Percentiles rank a stretch among this genome's conserved stretches.
Conservation (phyloP, 2,329 filamentous ascomycete genomes). For the Cercospora zeae-maydis region DNA sequence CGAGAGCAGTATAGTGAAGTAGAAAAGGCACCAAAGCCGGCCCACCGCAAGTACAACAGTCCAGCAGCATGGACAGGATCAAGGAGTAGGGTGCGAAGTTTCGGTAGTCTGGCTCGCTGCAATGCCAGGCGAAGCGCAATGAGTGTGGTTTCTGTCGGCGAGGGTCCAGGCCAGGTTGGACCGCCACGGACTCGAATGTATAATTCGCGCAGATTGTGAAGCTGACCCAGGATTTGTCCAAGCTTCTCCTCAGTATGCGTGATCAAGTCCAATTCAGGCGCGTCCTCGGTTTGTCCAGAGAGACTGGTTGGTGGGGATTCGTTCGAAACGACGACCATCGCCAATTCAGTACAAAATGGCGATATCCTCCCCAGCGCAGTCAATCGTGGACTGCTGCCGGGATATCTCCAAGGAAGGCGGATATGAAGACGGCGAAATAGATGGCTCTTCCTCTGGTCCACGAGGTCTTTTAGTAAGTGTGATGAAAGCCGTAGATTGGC, state of each 20-base stretch:
- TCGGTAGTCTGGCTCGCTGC: slow-evolving; percentile 22
- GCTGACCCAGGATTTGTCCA: slow-evolving; percentile 19
- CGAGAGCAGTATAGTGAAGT: slow-evolving; percentile 11
- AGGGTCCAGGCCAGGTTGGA: slow-evolving; percentile 32
- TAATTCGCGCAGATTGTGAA: slow-evolving; percentile 15
- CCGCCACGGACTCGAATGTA: slow-evolving; percentile 29
- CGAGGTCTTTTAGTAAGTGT: neutral
- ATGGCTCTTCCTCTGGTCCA: slow-evolving; percentile 6
- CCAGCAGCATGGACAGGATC: slow-evolving; percentile 33
- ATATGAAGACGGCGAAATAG: slow-evolving; percentile 8
- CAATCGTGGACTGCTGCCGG: neutral
- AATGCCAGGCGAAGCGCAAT: slow-evolving; percentile 30
- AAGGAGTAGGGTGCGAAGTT: slow-evolving; percentile 26
- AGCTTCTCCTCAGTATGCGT: neutral
- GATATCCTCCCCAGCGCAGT: slow-evolving; percentile 4
- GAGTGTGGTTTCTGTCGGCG: slow-evolving; percentile 28
- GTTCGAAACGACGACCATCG: slow-evolving; percentile 1
- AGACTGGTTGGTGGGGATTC: neutral
- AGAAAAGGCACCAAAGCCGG: slow-evolving; percentile 28
- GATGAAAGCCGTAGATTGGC: slow-evolving; percentile 22
- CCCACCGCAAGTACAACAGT: slow-evolving; percentile 36
- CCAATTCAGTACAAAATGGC: slow-evolving; percentile 5
- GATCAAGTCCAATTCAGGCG: neutral
- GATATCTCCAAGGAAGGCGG: neutral
- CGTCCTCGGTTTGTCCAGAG: neutral